phyloP scores from a whole-genome alignment of 192 early-diverging fungal genomes.

The Podila epigama region DNA sequence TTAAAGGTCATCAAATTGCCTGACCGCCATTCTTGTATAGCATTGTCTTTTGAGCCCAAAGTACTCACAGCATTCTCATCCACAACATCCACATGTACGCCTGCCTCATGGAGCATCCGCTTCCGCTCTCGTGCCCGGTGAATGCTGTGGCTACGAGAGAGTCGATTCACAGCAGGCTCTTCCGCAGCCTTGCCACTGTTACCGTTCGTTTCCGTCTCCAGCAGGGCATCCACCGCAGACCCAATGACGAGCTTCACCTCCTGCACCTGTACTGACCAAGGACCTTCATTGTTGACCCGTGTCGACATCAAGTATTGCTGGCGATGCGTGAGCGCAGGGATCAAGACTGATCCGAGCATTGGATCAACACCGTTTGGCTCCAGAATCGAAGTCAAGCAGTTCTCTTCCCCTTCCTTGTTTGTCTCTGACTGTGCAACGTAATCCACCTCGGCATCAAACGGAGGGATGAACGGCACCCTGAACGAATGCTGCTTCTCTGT shows the following conservation, averaged over 20 bases:
- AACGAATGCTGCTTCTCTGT: conserved; percentile 65
- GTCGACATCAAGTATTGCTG: conserved; percentile 35
- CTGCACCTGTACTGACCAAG: conserved; percentile 37
- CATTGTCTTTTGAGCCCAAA: neutral
- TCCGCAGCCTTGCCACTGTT: neutral
- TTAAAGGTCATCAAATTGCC: conserved; percentile 33
- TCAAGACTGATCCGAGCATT: conserved; percentile 61
- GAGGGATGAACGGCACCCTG: conserved; percentile 59
- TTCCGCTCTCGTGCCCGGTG: conserved; percentile 18
- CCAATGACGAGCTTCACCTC: conserved; percentile 26
- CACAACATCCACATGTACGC: conserved; percentile 19
- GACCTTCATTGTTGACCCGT: conserved; percentile 42
- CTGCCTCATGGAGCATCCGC: conserved; percentile 24
- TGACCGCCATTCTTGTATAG: conserved; percentile 13
- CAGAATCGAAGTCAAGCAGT: conserved; percentile 4
- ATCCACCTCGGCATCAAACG: conserved; percentile 62
- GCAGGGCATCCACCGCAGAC: conserved; percentile 1
- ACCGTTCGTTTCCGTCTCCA: neutral
- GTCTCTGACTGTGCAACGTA: conserved; percentile 27
- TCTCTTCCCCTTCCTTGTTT: conserved; percentile 10
- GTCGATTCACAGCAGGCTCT: neutral
- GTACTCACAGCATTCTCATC: conserved; percentile 6
- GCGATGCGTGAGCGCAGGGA: conserved; percentile 45
- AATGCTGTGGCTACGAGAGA: conserved; percentile 32
- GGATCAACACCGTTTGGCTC: conserved; percentile 18